phyloP scores from a whole-genome alignment of 345 rosid species.

The Rhodamnia argentea region DNA sequence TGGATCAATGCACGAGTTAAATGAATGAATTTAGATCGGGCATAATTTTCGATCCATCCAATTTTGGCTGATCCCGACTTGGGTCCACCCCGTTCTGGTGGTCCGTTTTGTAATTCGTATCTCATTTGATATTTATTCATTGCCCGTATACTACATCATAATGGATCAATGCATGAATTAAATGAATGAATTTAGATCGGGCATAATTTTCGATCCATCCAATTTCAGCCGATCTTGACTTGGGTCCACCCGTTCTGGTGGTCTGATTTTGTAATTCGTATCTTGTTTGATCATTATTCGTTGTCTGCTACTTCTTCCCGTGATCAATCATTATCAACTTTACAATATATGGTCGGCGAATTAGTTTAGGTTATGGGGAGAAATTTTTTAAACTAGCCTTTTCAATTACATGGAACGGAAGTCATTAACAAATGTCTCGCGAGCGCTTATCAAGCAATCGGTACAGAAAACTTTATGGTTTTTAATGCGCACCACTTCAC shows the following conservation, averaged over 20 bases:
- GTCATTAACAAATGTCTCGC: not conserved
- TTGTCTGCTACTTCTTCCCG: not conserved
- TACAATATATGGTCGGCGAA: not conserved
- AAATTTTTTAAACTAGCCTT: not conserved
- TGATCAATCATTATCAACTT: not conserved
- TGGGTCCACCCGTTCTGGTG: too few species aligned
- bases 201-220: not conserved
- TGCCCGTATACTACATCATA: not conserved
- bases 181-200: not conserved
- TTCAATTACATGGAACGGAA: not conserved
- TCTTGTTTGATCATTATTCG: too few species aligned
- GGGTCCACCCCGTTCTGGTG: not conserved
- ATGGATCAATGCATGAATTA: not conserved
- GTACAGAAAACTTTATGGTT: not conserved
- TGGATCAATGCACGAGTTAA: not conserved
- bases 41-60: not conserved
- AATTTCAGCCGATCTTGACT: not conserved
- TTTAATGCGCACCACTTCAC: not conserved
- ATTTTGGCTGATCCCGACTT: not conserved
- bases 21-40: not conserved
- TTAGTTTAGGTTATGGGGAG: not conserved
- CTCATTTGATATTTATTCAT: too few species aligned
- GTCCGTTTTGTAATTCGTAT: not conserved
- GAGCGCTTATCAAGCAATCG: not conserved
- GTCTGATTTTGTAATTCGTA: too few species aligned